Conservation (phyloP, 768 basidiomycete genomes). For the Austroboletus festivus region DNA sequence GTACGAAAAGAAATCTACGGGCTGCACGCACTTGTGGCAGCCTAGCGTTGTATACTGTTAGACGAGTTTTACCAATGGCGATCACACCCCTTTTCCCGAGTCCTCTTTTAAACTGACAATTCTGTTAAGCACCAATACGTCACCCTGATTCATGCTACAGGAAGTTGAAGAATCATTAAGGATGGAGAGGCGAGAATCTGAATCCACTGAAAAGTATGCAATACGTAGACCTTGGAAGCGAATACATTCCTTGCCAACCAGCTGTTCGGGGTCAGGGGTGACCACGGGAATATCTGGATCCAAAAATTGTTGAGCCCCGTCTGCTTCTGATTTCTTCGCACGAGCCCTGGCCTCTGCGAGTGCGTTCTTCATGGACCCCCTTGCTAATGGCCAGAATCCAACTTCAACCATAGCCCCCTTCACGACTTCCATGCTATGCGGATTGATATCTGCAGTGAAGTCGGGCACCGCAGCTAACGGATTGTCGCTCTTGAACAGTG, state of each 20-base stretch:
- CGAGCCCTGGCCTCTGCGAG: slow-evolving; percentile 59
- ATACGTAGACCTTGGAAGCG: slow-evolving; percentile 96
- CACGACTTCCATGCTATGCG: slow-evolving; percentile 76
- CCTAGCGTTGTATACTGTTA: slow-evolving; percentile 33
- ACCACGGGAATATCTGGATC: slow-evolving; percentile 64
- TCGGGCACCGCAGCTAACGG: slow-evolving; percentile 68
- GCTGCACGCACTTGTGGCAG: slow-evolving; percentile 84
- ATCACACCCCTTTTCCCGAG: slow-evolving; percentile 57
- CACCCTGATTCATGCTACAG: slow-evolving; percentile 57
- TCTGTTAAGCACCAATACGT: slow-evolving; percentile 82
- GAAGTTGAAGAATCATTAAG: slow-evolving; percentile 50
- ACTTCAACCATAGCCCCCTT: slow-evolving; percentile 82
- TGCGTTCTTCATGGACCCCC: slow-evolving; percentile 61
- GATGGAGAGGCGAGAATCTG: slow-evolving; percentile 68
- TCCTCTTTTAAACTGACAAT: slow-evolving; percentile 96
- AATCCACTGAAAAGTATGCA: slow-evolving; percentile 92
- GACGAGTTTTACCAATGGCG: not conserved
- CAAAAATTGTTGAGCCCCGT: slow-evolving; percentile 32
- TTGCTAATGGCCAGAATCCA: slow-evolving; percentile 85
- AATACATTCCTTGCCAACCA: slow-evolving; percentile 88
- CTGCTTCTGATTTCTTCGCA: slow-evolving; percentile 57
- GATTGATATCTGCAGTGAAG: slow-evolving; percentile 79
- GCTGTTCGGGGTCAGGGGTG: slow-evolving; percentile 61
- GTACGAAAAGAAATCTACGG: slow-evolving; percentile 89
- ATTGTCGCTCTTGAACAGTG: slow-evolving; percentile 91